Evolutionary conservation across 169 alveolate genomes (phyloP).

Genomic region (Miamiensis avidus): DNA sequence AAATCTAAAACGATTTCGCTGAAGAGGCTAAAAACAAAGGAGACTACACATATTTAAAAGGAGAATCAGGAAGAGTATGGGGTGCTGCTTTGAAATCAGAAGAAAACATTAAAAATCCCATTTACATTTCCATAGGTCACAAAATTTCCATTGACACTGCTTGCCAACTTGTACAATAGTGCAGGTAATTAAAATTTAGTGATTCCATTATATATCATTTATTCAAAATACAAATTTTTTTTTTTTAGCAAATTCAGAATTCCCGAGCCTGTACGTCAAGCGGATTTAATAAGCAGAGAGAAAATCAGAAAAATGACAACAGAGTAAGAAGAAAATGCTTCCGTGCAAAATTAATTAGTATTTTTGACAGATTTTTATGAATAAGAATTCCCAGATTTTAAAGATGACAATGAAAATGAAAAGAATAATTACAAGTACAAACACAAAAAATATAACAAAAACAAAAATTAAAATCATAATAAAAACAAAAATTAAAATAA

Average conservation of each 20-base stretch:
- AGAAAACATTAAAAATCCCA: constrained; percentile 54
- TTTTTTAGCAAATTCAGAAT: constrained; percentile 54
- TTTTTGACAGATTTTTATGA: background rate
- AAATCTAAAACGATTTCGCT: constrained; percentile 61
- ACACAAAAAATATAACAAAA: too few relatives aligned
- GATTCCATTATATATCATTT: background rate
- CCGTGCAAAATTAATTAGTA: background rate
- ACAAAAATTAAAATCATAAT: too few relatives aligned
- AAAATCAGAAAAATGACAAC: background rate
- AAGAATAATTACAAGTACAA: too few relatives aligned
- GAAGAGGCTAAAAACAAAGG: constrained; percentile 61
- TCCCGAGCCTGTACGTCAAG: constrained; percentile 75
- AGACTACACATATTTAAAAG: constrained; percentile 57
- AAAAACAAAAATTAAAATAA: too few relatives aligned
- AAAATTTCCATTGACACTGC: constrained; percentile 64
- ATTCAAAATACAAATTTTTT: background rate
- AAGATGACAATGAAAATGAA: background rate
- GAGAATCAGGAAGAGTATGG: constrained; percentile 77
- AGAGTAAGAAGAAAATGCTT: background rate
- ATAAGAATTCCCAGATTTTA: background rate
- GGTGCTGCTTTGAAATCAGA: constrained; percentile 80
- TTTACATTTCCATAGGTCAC: constrained; percentile 79
- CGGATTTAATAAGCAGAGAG: background rate
- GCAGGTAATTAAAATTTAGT: constrained; percentile 12
- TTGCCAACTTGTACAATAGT: constrained; percentile 58